Base-by-base conservation (phyloP, 2,329 filamentous ascomycete species). In the Pochonia chlamydosporia region DNA sequence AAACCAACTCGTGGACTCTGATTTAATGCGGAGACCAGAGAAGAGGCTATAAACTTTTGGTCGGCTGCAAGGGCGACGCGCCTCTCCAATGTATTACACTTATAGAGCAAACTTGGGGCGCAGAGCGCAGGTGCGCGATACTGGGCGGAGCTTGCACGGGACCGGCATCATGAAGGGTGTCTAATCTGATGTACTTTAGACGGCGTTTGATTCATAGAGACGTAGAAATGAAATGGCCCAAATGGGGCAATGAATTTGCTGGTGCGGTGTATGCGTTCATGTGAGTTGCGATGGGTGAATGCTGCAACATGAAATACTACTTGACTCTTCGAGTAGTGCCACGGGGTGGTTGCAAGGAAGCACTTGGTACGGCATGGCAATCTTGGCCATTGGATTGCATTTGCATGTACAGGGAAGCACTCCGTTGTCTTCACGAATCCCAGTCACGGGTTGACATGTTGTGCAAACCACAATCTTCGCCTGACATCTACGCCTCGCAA, bases 101-200 rank as follows among this genome's bases (percentile, higher is more conserved):
- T 62, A 64, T 64, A 65, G 60, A 65, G 59, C 60, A 63, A 55
- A 57, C 11, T 21, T n/a, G 47, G 25, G 31, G 63, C 60, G 63
- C 61, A 64, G 59, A 61, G 65, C 61, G 64, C 63, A 56, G 60
- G 53, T 58, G 56, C 56, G 56, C 31, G 16, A 8, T 40, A 23
- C 18, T 21, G 16, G 48, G 18, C 28, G 41, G 28, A 55, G 54
- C 59, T 56, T 55, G 57, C 56, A 63, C 59, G 58, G 58, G 54
- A 53, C 56, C 35, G 20, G 61, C 60, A 66, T 67, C 58, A 66
- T 55, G 55, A 61, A 59, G 58, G 62, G 18, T 45, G 45, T 67
- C 60, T 67, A 65, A 67, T 67, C 52, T 62, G 57, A 66, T 66
- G 64, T 67, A 67, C 60, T 65, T 59, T 67, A 69, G 66, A 68